Percentiles rank a stretch among this genome's conserved stretches.
These are phyloP conservation scores for Lepiota brunneoincarnata DNA, from an alignment of 768 basidiomycete genomes.

Conservation along the genomic window DNA sequence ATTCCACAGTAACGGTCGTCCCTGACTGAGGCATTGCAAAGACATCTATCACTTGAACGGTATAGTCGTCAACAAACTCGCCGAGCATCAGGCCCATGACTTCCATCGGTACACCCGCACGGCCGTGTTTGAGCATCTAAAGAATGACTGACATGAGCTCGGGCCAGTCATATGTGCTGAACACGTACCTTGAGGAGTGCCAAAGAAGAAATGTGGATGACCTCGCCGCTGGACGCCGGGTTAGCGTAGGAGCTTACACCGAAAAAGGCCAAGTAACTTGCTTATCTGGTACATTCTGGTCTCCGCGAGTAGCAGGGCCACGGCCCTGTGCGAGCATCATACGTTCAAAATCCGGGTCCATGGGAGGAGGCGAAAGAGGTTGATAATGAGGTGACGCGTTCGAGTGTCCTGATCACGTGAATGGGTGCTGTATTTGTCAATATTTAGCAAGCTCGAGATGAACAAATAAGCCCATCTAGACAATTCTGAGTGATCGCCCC, in stretches of 20 bases:
- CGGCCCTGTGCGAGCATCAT: conserved; percentile 43
- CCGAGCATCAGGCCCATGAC: conserved; percentile 99
- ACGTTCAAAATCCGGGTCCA: conserved; percentile 50
- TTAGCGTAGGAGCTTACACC: not conserved
- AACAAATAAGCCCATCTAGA: conserved; percentile 1
- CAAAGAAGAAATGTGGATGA: conserved; percentile 95
- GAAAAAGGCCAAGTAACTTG: conserved; percentile 27
- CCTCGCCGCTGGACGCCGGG: conserved; percentile 63
- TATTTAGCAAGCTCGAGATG: conserved; percentile 18
- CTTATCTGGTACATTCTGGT: conserved; percentile 74
- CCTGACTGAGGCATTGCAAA: conserved; percentile 99
- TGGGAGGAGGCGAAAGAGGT: conserved; percentile 17
- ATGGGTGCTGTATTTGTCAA: conserved; percentile 25
- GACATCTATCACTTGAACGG: conserved; percentile 91
- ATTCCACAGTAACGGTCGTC: conserved; percentile 96
- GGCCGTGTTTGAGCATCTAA: conserved; percentile 98
- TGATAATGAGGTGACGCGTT: conserved; percentile 44
- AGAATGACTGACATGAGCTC: conserved; percentile 13
- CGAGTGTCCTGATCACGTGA: conserved; percentile 11
- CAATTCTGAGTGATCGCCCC: conserved; percentile 1
- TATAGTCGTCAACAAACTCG: conserved; percentile 98
- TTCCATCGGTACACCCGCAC: conserved; percentile 99
- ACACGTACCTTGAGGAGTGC: conserved; percentile 85
- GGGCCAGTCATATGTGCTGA: not conserved
- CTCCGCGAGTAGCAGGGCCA: conserved; percentile 39